These are phyloP conservation scores for Podaxis sp. DNA, from an alignment of 768 basidiomycete genomes.

Conservation along the genomic window DNA sequence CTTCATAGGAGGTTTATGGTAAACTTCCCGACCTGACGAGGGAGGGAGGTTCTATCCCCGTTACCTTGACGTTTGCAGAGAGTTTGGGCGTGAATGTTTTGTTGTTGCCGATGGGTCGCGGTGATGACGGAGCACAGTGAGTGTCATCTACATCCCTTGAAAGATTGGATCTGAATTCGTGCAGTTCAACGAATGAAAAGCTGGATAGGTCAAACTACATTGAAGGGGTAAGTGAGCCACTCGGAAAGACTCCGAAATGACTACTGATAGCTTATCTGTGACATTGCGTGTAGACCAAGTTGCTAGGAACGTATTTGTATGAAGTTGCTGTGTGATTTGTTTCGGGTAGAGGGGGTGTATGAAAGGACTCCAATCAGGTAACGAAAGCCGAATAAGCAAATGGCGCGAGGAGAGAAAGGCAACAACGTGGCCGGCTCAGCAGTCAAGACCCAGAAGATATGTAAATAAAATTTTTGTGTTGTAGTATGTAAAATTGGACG, in stretches of 20 bases:
- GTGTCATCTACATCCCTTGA: constrained; percentile 22
- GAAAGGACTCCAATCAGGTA: not conserved
- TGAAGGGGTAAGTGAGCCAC: constrained; percentile 53
- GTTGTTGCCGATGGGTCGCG: constrained; percentile 88
- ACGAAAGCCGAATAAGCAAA: not conserved
- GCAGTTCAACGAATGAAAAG: constrained; percentile 91
- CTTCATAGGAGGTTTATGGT: constrained; percentile 52
- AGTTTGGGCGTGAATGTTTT: constrained; percentile 82
- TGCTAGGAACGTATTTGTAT: constrained; percentile 78
- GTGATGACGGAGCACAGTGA: constrained; percentile 92
- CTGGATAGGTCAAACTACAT: constrained; percentile 88
- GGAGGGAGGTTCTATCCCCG: constrained; percentile 93
- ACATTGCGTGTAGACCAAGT: constrained; percentile 47
- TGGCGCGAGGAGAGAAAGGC: not conserved
- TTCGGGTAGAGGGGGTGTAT: not conserved
- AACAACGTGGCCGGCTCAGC: not conserved
- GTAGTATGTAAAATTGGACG: not conserved
- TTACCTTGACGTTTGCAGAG: constrained; percentile 92
- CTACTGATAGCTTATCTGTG: not conserved
- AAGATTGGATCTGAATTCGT: not conserved
- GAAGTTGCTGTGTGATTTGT: constrained; percentile 45
- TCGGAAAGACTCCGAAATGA: not conserved
- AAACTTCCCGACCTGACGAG: constrained; percentile 78
- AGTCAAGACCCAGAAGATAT: not conserved
- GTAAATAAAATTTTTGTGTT: not conserved